Percentiles rank a stretch among this genome's conserved stretches.
Conservation (phyloP, 148 eudicot genomes). For the Hydrangea macrophylla region DNA sequence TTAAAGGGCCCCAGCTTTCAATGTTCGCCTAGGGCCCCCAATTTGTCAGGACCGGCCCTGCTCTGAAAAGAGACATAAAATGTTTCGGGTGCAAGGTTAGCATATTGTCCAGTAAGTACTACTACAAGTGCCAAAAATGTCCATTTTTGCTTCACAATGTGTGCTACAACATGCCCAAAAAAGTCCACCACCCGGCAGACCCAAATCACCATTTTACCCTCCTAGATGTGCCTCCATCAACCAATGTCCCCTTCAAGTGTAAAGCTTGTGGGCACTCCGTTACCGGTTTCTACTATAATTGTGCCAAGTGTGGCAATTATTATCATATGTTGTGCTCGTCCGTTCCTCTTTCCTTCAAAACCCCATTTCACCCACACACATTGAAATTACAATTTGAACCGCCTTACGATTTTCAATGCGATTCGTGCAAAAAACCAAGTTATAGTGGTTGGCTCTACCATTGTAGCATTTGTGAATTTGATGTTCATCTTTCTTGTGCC, state of each 20-base stretch:
- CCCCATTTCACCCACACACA: constrained; percentile 25
- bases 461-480: constrained; percentile 33
- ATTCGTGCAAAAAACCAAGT: constrained; percentile 25
- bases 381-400: constrained; percentile 29
- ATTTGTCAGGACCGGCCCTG: too few species aligned
- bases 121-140: constrained; percentile 32
- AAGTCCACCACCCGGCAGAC: constrained; percentile 31
- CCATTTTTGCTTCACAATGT: constrained; percentile 32
- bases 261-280: constrained; percentile 25
- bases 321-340: constrained; percentile 33
- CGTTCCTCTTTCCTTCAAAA: constrained; percentile 32
- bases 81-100: constrained; percentile 29
- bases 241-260: constrained; percentile 14
- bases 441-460: constrained; percentile 35
- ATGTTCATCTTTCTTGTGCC: constrained; percentile 35
- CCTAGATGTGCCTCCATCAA: constrained; percentile 3
- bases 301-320: constrained; percentile 22
- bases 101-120: constrained; percentile 16
- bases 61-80: background rate
- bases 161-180: constrained; percentile 34
- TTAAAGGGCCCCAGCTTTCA: too few species aligned
- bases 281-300: constrained; percentile 29
- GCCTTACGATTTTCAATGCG: constrained; percentile 39
- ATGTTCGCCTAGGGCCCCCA: too few species aligned
- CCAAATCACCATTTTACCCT: constrained; percentile 30